Base-by-base conservation (phyloP, 257 asterid species). In the Paraleonurus japonicus region DNA sequence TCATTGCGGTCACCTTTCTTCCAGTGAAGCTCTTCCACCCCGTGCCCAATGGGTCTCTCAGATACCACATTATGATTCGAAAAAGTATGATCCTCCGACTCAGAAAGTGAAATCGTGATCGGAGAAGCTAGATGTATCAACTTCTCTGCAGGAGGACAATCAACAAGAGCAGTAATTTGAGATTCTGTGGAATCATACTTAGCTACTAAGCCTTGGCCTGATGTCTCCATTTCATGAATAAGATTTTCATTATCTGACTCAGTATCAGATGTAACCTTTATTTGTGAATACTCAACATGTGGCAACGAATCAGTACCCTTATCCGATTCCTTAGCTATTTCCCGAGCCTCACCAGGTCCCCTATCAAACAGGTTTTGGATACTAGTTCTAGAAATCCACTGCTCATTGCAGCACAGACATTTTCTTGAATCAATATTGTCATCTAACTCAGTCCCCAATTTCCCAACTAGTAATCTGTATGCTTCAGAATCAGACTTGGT, bases 391-490 rank as follows among this genome's bases (percentile, higher is more conserved):
- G 85, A 54, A 59, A 75, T 66, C 76, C 72, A 80, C 32, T 77
- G 74, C 75, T 78, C 85, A 54, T 85, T 72, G 82, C 96, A 86
- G 69, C 95, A 90, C 51, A 65, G 60, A 74, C 96, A 85, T 43
- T 62, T 80, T 72, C 76, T 81, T 17, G 30, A 51, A 65, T 59
- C 83, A 67, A 57, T 77, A 58, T 70, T 71, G 33, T 65, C 9
- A 58, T 60, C 41, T 63, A 80, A 70, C 33, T 72, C 81, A 11
- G 76, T 74, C 47, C 85, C 87, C 12, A 39, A 39, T 75, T 88
- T 86, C 5, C 83, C 86, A 0, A 77, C 84, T 22, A 85, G 73
- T 58, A 81, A 70, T 66, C 87, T 76, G 61, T 81, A 79, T 58
- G 82, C 74, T 68, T 86, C 89, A 12, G 87, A 74, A 79, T 80